Evolutionary conservation across 2,329 filamentous ascomycete genomes (phyloP).

Genomic region (Seiridium unicorne): DNA sequence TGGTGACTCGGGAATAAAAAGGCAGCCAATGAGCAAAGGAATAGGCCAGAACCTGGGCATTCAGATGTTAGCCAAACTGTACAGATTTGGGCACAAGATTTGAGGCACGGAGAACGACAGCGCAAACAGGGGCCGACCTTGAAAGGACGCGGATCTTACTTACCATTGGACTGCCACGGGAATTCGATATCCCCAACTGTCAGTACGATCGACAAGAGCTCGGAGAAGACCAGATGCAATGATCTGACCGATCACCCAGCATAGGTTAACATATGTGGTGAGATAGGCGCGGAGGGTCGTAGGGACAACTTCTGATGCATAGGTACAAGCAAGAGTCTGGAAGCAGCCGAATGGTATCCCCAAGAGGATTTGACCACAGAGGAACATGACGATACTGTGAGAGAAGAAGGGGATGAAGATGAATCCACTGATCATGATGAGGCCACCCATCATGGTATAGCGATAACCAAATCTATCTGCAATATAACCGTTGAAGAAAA

Average conservation of each 20-base stretch:
- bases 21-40: slow-evolving; percentile 6
- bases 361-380: slow-evolving; percentile 26
- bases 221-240: slow-evolving; percentile 7
- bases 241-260: slow-evolving; percentile 10
- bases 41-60: slow-evolving; percentile 7
- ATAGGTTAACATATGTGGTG: slow-evolving; percentile 11
- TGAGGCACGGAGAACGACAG: too few species aligned
- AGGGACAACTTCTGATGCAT: slow-evolving; percentile 11
- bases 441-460: slow-evolving; percentile 26
- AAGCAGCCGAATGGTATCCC: slow-evolving; percentile 29
- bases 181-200: slow-evolving; percentile 8
- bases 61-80: background rate
- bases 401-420: slow-evolving; percentile 28
- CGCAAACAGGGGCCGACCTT: too few species aligned
- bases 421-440: slow-evolving; percentile 25
- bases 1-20: slow-evolving; percentile 9
- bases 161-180: slow-evolving; percentile 10
- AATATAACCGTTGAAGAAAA: slow-evolving; percentile 13
- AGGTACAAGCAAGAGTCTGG: slow-evolving; percentile 29
- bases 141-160: background rate
- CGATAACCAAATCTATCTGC: slow-evolving; percentile 26
- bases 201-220: slow-evolving; percentile 3
- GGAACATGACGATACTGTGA: slow-evolving; percentile 16
- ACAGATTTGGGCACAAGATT: background rate
- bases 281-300: background rate